Conservation (phyloP, 768 basidiomycete genomes). For the Leccinum pellstonianum region DNA sequence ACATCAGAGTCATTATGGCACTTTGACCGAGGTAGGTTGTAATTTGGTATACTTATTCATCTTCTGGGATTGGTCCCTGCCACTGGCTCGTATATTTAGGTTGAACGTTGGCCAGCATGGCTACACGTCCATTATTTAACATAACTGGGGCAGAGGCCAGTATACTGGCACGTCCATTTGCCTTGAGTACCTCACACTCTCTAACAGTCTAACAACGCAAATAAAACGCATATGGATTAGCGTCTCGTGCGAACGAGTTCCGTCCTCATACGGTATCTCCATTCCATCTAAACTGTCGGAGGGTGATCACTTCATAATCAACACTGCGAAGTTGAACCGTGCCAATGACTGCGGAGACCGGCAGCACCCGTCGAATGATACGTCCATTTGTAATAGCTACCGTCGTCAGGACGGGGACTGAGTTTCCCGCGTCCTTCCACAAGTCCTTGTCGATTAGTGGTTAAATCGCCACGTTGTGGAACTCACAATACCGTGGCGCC, state of each 20-base stretch:
- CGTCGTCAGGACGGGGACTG: neutral
- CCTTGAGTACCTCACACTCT: neutral
- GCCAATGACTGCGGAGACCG: too few species aligned
- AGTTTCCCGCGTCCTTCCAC: conserved; percentile 19
- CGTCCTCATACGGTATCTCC: neutral
- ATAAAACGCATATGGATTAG: neutral
- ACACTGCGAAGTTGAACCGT: neutral
- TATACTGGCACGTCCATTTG: neutral
- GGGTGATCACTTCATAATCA: neutral
- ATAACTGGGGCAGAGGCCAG: neutral
- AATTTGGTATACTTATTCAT: neutral
- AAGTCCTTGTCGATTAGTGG: conserved; percentile 44
- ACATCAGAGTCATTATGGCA: neutral
- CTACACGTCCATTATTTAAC: neutral
- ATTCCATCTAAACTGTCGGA: neutral
- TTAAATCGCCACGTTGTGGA: conserved; percentile 44
- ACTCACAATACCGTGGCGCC: conserved; percentile 35
- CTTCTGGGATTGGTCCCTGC: neutral
- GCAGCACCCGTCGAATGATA: neutral
- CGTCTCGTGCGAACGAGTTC: neutral
- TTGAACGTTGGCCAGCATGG: neutral
- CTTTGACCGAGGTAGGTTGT: neutral
- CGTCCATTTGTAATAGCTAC: neutral
- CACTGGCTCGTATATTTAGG: neutral
- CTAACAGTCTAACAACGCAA: too few species aligned